These are phyloP conservation scores for Globisporangium recalcitrans DNA, from an alignment of 352 stramenopile genomes.

Conservation along the genomic window DNA sequence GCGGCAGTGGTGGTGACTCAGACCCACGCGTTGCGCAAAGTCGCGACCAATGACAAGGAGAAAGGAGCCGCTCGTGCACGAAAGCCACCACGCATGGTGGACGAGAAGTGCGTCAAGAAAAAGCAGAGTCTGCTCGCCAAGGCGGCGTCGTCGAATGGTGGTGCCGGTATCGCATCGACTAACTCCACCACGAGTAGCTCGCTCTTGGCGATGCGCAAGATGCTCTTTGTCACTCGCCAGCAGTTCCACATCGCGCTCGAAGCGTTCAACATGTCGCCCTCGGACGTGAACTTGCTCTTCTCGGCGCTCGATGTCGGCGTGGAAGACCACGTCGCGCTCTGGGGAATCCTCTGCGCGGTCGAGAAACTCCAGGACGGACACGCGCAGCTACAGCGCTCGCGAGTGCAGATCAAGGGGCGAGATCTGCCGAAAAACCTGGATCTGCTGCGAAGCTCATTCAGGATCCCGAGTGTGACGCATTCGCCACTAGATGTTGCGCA, in stretches of 20 bases:
- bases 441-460: slow-evolving; percentile 22
- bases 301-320: slow-evolving; percentile 52
- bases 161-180: neutral
- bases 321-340: slow-evolving; percentile 42
- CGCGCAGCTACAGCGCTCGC: slow-evolving; percentile 33
- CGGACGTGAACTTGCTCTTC: slow-evolving; percentile 60
- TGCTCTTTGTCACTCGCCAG: slow-evolving; percentile 44
- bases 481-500: neutral
- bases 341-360: slow-evolving; percentile 37
- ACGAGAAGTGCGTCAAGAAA: slow-evolving; percentile 24
- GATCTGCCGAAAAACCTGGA: slow-evolving; percentile 34
- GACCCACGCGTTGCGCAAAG: slow-evolving; percentile 23
- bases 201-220: slow-evolving; percentile 21
- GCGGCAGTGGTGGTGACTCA: slow-evolving; percentile 16
- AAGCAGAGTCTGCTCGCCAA: slow-evolving; percentile 29
- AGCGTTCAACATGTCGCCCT: slow-evolving; percentile 34
- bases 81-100: neutral
- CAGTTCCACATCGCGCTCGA: slow-evolving; percentile 59
- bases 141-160: slow-evolving; percentile 14
- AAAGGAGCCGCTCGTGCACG: neutral
- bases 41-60: neutral
- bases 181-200: slow-evolving; percentile 7
- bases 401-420: slow-evolving; percentile 40
- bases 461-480: slow-evolving; percentile 10
- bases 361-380: slow-evolving; percentile 44